Evolutionary conservation across 2,329 filamentous ascomycete species (phyloP).

Genomic region (Chrysoporthe austroafricana): DNA sequence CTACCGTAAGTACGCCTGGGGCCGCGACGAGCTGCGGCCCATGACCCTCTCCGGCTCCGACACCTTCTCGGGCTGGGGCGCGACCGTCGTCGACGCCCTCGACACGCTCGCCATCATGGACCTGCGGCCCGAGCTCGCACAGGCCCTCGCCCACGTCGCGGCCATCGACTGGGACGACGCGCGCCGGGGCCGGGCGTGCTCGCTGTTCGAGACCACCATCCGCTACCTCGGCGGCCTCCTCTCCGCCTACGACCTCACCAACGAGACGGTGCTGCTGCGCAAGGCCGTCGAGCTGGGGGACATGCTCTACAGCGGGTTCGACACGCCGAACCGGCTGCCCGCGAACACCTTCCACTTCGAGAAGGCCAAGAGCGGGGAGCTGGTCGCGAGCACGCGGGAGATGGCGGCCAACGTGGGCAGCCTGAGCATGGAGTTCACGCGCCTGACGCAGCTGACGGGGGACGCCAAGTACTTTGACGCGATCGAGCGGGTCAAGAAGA

Average conservation of each 20-base stretch:
- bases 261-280: slow-evolving; percentile 48
- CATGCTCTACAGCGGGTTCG: slow-evolving; percentile 57
- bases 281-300: slow-evolving; percentile 59
- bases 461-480: slow-evolving; percentile 77
- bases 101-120: slow-evolving; percentile 66
- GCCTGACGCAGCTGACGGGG: slow-evolving; percentile 73
- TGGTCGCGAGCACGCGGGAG: slow-evolving; percentile 42
- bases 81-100: slow-evolving; percentile 62
- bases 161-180: slow-evolving; percentile 59
- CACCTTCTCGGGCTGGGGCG: slow-evolving; percentile 58
- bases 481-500: slow-evolving; percentile 72
- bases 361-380: slow-evolving; percentile 43
- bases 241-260: slow-evolving; percentile 56
- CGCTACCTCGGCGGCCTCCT: slow-evolving; percentile 57
- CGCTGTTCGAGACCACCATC: slow-evolving; percentile 67
- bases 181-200: slow-evolving; percentile 43
- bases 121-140: slow-evolving; percentile 57
- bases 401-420: slow-evolving; percentile 60
- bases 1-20: slow-evolving; percentile 59
- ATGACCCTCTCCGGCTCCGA: slow-evolving; percentile 51
- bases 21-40: slow-evolving; percentile 59
- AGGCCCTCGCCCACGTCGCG: slow-evolving; percentile 53
- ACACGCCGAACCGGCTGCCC: slow-evolving; percentile 58
- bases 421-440: slow-evolving; percentile 74
- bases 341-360: slow-evolving; percentile 50